Evolutionary conservation across 202 grass and related monocot genomes (phyloP), one percentile per base, ranked within the genome.

Genomic region (Brachypodium distachyon): DNA sequence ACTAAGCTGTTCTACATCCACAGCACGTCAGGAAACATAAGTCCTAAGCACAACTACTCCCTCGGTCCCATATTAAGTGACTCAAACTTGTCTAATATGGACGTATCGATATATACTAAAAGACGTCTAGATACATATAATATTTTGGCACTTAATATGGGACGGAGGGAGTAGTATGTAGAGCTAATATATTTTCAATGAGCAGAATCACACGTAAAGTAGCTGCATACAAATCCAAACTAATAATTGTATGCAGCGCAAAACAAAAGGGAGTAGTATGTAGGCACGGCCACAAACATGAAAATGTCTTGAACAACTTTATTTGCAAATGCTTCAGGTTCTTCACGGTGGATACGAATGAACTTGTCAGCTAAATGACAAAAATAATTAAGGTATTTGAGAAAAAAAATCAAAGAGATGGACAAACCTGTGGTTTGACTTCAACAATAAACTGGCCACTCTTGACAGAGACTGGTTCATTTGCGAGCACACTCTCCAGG

Each of bases 371-470:
- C 26, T 47, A 66, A 57, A 58, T 51, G 39, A 23, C 28, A 75
- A 52, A 60, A 9, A 26, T 47, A 40, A 36, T 3, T 9, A 63
- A 62, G 16, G 50, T 29, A 32, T 54, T 44, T 50, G 18, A 17
- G 13, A 83, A 49, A 68, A 17, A 11, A 83, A 49, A 68, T 61
- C 50, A 64, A 41, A 32, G 12, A 76, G 32, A 81, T 60, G 17
- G 32, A 89, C 83, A 8, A 55, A 99, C 96, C 96, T 99, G 96
- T 65, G 96, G 89, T 86, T 99, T 99, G 59, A 96, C 92, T 91
- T 99, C 96, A 52, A 99, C 89, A 86, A 99, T 95, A 64, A 76
- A 92, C 83, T 95, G 91, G 23, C 96, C 96, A 19, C 92, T 96
- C 70, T 96, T 99, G 31, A 96, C 96, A 6, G 81, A 83, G 33